These are phyloP conservation scores for Mycena filopes DNA, from an alignment of 768 basidiomycete species.

Conservation along the genomic window DNA sequence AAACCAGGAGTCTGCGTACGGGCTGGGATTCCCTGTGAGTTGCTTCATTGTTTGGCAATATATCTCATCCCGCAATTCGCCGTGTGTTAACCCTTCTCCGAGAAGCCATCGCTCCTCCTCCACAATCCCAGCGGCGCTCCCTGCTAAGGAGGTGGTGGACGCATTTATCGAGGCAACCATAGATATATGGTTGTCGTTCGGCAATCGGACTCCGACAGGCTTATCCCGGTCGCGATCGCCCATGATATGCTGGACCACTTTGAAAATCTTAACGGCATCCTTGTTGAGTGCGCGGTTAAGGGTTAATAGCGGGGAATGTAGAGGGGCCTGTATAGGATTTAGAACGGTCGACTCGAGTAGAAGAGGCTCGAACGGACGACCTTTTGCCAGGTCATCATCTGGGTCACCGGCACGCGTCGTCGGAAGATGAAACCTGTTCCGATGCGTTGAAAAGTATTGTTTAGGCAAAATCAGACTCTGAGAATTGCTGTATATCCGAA, in stretches of 20 bases:
- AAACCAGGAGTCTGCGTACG: conserved; percentile 58
- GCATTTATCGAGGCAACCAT: conserved; percentile 55
- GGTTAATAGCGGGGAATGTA: conserved; percentile 80
- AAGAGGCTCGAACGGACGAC: conserved; percentile 42
- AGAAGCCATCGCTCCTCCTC: conserved; percentile 93
- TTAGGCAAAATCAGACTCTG: conserved; percentile 86
- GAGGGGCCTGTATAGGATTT: conserved; percentile 56
- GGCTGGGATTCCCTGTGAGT: conserved; percentile 81
- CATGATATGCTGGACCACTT: conserved; percentile 92
- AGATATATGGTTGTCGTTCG: conserved; percentile 56
- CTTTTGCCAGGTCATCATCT: conserved; percentile 95
- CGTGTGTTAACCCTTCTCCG: conserved; percentile 78
- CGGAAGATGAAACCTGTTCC: conserved; percentile 90
- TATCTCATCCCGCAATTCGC: conserved; percentile 92
- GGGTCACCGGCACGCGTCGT: conserved; percentile 81
- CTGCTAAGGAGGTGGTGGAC: conserved; percentile 58
- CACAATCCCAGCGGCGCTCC: conserved; percentile 55
- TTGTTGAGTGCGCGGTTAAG: conserved; percentile 72
- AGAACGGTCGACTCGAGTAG: conserved; percentile 7
- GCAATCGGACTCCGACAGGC: conserved; percentile 59
- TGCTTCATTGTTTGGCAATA: conserved; percentile 96
- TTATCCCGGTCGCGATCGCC: conserved; percentile 87
- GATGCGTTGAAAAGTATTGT: conserved; percentile 90
- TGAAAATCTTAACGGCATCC: conserved; percentile 88
- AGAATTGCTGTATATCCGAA: conserved; percentile 88